Base-by-base conservation (phyloP, 2,329 filamentous ascomycete genomes). In the Ramularia collo-cygni region DNA sequence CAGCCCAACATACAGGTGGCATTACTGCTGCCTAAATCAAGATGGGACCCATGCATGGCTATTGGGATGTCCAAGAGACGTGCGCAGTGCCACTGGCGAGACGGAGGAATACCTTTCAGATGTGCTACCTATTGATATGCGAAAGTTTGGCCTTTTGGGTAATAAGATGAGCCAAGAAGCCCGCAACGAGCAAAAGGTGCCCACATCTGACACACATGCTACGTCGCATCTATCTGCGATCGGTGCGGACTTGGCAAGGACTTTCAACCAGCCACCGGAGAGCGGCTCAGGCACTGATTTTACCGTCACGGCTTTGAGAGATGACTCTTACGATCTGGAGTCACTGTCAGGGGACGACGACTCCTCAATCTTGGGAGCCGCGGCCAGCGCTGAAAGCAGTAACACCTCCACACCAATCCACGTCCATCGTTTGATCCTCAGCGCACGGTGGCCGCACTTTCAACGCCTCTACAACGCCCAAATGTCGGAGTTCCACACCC, bases 401-500 rank as follows among this genome's bases (percentile, higher is more conserved):
- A 60, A 60, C 42, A 86, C 83, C 0, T 94, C 88, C 0, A 74
- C 75, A 18, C 87, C 89, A 0, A 96, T 98, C 37, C 83, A 96
- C 59, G 90, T 96, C 3, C 92, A 98, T 64, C 87, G 86, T 46
- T 81, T 98, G 40, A 95, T 98, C 38, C 74, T 98, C 7, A 86
- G 93, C 61, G 84, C 92, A 14, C 84, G 92, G 37, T 98, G 92
- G 92, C 89, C 92, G 18, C 92, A 98, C 63, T 98, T 98, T 66
- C 81, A 84, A 28, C 83, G 92, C 12, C 71, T 98, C 2, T 96
- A 94, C 69, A 82, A 83, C 37, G 81, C 90, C 4, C 88, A 95
- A 58, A 98, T 98, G 92, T 81, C 85, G 9, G 92, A 98, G 61
- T 98, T 93, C 56, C 92, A 98, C 60, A 92, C 87, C 12, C 92